A percentile compares a stretch with the other conserved stretches of the same genome.
Evolutionary conservation across 306 rosid species (phyloP).

Genomic region (Coriaria nepalensis): DNA sequence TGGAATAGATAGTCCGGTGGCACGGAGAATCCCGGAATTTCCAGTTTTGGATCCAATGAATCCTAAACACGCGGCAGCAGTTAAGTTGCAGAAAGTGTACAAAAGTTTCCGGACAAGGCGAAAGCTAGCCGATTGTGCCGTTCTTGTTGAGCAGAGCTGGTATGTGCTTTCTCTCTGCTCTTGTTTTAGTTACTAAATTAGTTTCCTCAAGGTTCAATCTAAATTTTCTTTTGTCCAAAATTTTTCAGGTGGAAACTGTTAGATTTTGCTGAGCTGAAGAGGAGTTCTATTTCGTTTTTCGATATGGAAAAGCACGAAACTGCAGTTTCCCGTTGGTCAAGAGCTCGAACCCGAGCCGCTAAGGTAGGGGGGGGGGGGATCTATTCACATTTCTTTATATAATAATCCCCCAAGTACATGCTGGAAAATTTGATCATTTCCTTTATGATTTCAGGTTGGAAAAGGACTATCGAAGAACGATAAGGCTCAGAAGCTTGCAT

Average conservation of each 20-base stretch:
- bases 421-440: constrained; percentile 6
- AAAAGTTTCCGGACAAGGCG: constrained; percentile 96
- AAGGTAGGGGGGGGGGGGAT: constrained; percentile 66
- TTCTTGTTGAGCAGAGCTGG: constrained; percentile 99
- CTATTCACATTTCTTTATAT: no score
- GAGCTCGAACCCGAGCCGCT: constrained; percentile 98
- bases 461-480: constrained; percentile 85
- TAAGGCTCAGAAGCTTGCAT: constrained; percentile 89
- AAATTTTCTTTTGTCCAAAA: neutral
- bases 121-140: constrained; percentile 97
- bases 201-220: no score
- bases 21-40: constrained; percentile 16
- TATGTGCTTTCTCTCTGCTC: constrained; percentile 11
- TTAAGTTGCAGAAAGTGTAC: constrained; percentile 91
- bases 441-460: constrained; percentile 63
- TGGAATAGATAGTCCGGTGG: constrained; percentile 24
- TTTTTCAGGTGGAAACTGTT: constrained; percentile 85
- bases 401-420: no score
- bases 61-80: constrained; percentile 79
- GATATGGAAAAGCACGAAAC: constrained; percentile 93
- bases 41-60: constrained; percentile 41
- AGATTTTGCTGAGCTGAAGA: constrained; percentile 90
- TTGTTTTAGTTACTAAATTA: no score
- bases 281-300: constrained; percentile 86
- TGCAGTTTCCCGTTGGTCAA: constrained; percentile 93